These are phyloP conservation scores for Dunaliella primolecta DNA, from an alignment of 139 green algal species.

Conservation along the genomic window DNA sequence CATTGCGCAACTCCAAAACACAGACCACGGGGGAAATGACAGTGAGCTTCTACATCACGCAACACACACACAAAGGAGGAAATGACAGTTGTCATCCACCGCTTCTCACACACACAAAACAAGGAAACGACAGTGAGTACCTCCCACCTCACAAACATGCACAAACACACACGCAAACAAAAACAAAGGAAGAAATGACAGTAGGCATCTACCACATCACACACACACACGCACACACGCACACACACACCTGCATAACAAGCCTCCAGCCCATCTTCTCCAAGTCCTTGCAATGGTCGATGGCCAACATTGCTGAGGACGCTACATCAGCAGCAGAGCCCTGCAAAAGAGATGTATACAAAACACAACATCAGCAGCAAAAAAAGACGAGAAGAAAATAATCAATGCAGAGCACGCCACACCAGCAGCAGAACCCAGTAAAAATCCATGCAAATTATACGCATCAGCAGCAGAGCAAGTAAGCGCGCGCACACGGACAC, in stretches of 20 bases:
- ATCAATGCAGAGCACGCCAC: conserved; percentile 93
- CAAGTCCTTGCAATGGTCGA: conserved; percentile 61
- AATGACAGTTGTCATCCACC: no score
- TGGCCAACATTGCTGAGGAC: conserved; percentile 90
- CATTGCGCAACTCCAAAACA: no score
- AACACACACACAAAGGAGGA: no score
- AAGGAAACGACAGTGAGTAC: no score
- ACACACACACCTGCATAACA: conserved; percentile 79
- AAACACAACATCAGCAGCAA: no score
- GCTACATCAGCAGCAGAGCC: conserved; percentile 92
- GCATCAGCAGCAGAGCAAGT: conserved; percentile 91
- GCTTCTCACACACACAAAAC: no score
- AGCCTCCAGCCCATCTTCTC: conserved; percentile 80
- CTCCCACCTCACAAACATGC: neutral
- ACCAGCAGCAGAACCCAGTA: conserved; percentile 90
- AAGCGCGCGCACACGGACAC: neutral
- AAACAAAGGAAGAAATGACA: neutral
- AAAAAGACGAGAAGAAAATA: no score
- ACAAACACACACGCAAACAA: neutral
- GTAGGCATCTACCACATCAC: neutral
- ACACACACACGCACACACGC: neutral
- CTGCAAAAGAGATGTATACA: no score
- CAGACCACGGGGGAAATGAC: no score
- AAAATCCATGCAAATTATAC: no score
- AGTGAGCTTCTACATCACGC: no score